phyloP scores from a whole-genome alignment of 2,329 filamentous ascomycete genomes.

The Ophiocordyceps camponoti-rufipedis region DNA sequence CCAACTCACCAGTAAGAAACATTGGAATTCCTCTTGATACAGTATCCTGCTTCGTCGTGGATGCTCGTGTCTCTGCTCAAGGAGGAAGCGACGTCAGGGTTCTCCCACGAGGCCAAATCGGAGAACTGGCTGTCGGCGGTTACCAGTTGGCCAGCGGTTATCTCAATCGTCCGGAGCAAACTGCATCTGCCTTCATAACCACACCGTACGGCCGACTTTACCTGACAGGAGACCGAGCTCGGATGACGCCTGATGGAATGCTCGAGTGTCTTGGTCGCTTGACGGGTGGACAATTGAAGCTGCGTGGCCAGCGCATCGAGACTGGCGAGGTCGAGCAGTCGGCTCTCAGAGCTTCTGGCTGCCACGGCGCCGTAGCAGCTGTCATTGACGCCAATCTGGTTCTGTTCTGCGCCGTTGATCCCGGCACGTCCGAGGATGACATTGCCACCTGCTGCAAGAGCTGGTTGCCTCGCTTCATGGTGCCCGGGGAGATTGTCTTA shows the following conservation, averaged over 20 bases:
- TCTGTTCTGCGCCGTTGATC: constrained; percentile 48
- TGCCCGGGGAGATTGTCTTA: constrained; percentile 55
- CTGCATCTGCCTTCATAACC: constrained; percentile 49
- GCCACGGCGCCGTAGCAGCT: constrained; percentile 47
- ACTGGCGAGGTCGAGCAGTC: constrained; percentile 63
- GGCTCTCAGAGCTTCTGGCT: constrained; percentile 38
- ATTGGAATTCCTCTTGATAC: constrained; percentile 69
- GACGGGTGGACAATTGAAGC: constrained; percentile 64
- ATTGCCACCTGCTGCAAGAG: constrained; percentile 43
- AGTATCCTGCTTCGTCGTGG: constrained; percentile 58
- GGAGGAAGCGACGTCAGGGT: constrained; percentile 23
- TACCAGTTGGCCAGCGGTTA: constrained; percentile 65
- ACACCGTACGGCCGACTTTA: constrained; percentile 56
- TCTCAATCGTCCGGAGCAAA: constrained; percentile 65
- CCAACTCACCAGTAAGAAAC: constrained; percentile 38
- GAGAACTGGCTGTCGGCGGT: constrained; percentile 70
- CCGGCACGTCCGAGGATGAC: constrained; percentile 12
- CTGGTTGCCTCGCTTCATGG: constrained; percentile 73
- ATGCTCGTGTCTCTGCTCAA: constrained; percentile 16
- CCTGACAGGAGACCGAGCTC: constrained; percentile 69
- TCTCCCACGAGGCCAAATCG: constrained; percentile 46
- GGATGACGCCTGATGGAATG: constrained; percentile 44
- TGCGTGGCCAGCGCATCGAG: constrained; percentile 69
- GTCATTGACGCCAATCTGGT: constrained; percentile 54
- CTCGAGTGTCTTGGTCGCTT: constrained; percentile 77